Percentiles rank a stretch among this genome's conserved stretches.
Conservation (phyloP, 306 rosid genomes). For the Parietaria judaica region DNA sequence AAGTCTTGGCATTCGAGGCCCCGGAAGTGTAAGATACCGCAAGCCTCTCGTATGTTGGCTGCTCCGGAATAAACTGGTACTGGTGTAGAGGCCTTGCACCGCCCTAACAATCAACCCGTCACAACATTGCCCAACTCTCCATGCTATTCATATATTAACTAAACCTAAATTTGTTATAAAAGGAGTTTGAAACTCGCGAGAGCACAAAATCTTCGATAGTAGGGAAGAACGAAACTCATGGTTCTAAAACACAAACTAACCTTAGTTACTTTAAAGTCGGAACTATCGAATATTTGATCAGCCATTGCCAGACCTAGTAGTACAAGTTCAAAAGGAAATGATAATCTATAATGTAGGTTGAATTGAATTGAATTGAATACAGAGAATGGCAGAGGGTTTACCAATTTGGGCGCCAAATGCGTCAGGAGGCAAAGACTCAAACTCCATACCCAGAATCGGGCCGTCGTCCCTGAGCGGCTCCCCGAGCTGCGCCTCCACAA, state of each 20-base stretch:
- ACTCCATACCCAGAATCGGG: conserved; percentile 69
- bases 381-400: conserved; percentile 21
- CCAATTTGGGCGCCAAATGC: conserved; percentile 72
- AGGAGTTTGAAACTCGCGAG: not conserved
- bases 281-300: conserved; percentile 35
- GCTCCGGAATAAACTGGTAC: conserved; percentile 74
- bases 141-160: not conserved
- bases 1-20: conserved; percentile 32
- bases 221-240: too few species aligned
- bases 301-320: conserved; percentile 27
- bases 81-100: conserved; percentile 56
- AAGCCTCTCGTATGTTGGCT: conserved; percentile 45
- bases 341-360: too few species aligned
- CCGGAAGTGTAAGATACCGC: conserved; percentile 34
- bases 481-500: conserved; percentile 65
- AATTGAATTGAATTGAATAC: too few species aligned
- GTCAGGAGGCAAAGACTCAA: conserved; percentile 67
- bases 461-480: conserved; percentile 61
- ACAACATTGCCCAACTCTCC: not conserved
- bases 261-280: conserved; percentile 29
- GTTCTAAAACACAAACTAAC: conserved; percentile 23
- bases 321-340: conserved; percentile 4
- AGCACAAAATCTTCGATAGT: too few species aligned
- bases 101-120: conserved; percentile 30
- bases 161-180: not conserved